These are phyloP conservation scores for Phialocephala subalpina DNA, from an alignment of 2,329 filamentous ascomycete genomes.

Conservation along the genomic window DNA sequence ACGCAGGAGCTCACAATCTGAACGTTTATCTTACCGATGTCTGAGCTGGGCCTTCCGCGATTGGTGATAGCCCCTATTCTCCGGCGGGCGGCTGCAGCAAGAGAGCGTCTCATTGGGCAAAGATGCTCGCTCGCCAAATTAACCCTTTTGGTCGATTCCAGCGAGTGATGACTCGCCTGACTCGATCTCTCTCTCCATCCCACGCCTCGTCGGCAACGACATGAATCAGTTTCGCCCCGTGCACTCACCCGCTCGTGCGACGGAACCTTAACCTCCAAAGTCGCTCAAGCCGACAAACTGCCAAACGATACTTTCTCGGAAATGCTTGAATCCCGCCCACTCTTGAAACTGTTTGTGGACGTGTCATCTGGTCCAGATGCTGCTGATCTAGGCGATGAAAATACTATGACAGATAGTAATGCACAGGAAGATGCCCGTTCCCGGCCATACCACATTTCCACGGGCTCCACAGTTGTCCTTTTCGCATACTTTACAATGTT, in stretches of 20 bases:
- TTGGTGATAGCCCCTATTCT: background rate
- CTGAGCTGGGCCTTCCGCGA: background rate
- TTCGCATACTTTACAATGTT: conserved; percentile 10
- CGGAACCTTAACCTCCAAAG: background rate
- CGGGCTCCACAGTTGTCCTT: conserved; percentile 13
- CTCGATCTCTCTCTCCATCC: background rate
- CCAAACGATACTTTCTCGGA: conserved; percentile 9
- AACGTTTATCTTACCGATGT: conserved; percentile 17
- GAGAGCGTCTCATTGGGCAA: background rate
- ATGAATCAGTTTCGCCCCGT: conserved; percentile 6
- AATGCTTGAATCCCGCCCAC: conserved; percentile 9
- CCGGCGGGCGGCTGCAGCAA: background rate
- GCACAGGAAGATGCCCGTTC: conserved; percentile 11
- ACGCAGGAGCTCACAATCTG: background rate
- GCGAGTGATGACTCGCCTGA: background rate
- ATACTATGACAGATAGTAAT: conserved; percentile 22
- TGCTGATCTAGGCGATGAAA: conserved; percentile 30
- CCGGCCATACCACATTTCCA: background rate
- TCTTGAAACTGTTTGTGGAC: conserved; percentile 13
- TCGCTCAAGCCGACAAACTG: background rate
- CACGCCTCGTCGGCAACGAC: background rate
- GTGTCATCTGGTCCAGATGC: conserved; percentile 2
- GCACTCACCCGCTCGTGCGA: background rate
- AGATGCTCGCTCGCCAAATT: background rate
- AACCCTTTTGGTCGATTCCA: background rate